phyloP scores from a whole-genome alignment of 805 yeast species.

The Yarrowia osloensis region DNA sequence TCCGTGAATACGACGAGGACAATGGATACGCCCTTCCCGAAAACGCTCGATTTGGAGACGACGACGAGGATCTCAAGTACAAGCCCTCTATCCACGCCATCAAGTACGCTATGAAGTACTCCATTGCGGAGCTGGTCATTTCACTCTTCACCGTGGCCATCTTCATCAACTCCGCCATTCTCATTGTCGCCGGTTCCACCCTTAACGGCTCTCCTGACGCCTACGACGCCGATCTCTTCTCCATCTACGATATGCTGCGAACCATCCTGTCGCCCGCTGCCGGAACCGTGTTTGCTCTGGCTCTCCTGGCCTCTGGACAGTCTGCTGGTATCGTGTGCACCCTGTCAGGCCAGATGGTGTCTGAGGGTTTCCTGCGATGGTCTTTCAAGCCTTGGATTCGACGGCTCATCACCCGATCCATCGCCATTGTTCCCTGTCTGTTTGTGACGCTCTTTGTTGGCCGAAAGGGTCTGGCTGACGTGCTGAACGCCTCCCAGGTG shows the following conservation, averaged over 20 bases:
- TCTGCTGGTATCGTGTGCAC: constrained; percentile 95
- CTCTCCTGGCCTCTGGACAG: constrained; percentile 87
- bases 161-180: constrained; percentile 88
- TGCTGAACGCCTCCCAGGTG: constrained; percentile 81
- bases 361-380: constrained; percentile 86
- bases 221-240: constrained; percentile 77
- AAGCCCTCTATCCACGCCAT: constrained; percentile 81
- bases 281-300: constrained; percentile 84
- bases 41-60: constrained; percentile 34
- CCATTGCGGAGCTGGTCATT: constrained; percentile 78
- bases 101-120: constrained; percentile 72
- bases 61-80: constrained; percentile 42
- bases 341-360: constrained; percentile 89
- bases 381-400: constrained; percentile 79
- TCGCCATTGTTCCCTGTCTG: constrained; percentile 84
- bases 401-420: constrained; percentile 73
- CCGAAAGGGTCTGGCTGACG: constrained; percentile 70
- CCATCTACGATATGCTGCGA: constrained; percentile 71
- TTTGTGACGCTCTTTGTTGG: constrained; percentile 73
- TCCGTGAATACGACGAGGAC: constrained; percentile 68
- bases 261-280: constrained; percentile 79
- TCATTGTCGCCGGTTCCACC: constrained; percentile 90
- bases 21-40: constrained; percentile 48
- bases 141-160: constrained; percentile 85
- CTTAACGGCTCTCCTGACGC: constrained; percentile 61